Conservation (phyloP, 2,329 filamentous ascomycete genomes). For the Xylariaceae sp. region DNA sequence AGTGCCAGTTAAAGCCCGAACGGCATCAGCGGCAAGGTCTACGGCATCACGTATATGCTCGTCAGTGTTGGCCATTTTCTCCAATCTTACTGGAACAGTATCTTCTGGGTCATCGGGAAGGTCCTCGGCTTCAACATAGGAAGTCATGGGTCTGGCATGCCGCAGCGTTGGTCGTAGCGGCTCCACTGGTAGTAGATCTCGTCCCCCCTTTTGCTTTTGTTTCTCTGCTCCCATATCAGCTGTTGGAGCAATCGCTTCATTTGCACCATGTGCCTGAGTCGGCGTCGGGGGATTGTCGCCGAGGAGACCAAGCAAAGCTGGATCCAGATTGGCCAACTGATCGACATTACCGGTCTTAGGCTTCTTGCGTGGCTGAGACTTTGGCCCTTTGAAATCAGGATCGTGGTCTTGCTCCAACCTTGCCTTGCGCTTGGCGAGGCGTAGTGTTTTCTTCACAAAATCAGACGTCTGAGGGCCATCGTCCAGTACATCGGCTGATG, state of each 20-base stretch:
- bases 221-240: conserved; percentile 18
- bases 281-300: conserved; percentile 27
- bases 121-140: conserved; percentile 51
- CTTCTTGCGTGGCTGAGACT: conserved; percentile 41
- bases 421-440: conserved; percentile 52
- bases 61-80: conserved; percentile 10
- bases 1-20: conserved; percentile 30
- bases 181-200: conserved; percentile 34
- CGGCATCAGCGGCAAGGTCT: conserved; percentile 40
- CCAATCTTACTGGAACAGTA: conserved; percentile 25
- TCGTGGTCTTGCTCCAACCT: conserved; percentile 52
- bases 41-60: conserved; percentile 31
- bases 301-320: conserved; percentile 44
- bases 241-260: conserved; percentile 3
- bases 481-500: conserved; percentile 43
- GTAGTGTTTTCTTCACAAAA: conserved; percentile 53
- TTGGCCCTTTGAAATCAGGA: conserved; percentile 50
- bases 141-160: conserved; percentile 50
- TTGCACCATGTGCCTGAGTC: conserved; percentile 15
- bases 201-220: conserved; percentile 13
- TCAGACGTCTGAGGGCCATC: conserved; percentile 50
- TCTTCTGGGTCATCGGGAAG: conserved; percentile 45
- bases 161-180: conserved; percentile 49
- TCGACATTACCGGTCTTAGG: conserved; percentile 35
- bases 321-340: conserved; percentile 48